Base-by-base conservation (phyloP, 345 rosid species). In the Nasturtium officinale region DNA sequence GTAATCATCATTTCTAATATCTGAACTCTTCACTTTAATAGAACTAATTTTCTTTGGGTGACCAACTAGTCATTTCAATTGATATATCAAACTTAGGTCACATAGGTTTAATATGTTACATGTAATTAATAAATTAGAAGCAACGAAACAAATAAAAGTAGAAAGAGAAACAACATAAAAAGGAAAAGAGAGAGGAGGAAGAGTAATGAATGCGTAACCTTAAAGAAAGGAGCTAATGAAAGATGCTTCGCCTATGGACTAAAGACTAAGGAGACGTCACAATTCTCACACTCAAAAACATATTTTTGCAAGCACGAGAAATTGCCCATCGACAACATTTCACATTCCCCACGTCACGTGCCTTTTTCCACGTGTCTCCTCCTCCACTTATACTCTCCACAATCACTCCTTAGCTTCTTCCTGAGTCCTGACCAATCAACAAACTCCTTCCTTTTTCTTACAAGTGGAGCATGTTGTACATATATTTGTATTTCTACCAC, bases 331-430 rank as follows among this genome's bases (percentile, higher is more conserved):
- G 60, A 65, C 67, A 47, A 57, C 52, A 58, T 74, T 65, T 72
- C 72, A 30, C 65, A 51, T 74, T 68, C 57, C 79, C 74, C 74
- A 75, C 50, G 79, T 61, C 79, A 75, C 63, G 74, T 75, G 69
- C 78, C 74, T 75, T 75, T 75, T 75, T 67, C 78, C 74, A 75
- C 78, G 78, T 75, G 79, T 75, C 69, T 75, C n/a, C 64, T 52
- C 64, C 74, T 59, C 63, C 61, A 16, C 60, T 48, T 38, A 21
- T 37, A 18, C 55, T 12, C 37, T 13, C 42, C 71, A 43, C 58
- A 40, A 40, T 53, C 63, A 72, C 62, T 72, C 45, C 70, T n/a
- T 37, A 28, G 23, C 61, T 61, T 72, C 69, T 72, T 52, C 61
- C 0, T 51, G 5, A 28, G 61, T 52, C 61, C 0, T 51, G 5